Conservation (phyloP, 768 basidiomycete genomes). For the Lactarius hatsudake region DNA sequence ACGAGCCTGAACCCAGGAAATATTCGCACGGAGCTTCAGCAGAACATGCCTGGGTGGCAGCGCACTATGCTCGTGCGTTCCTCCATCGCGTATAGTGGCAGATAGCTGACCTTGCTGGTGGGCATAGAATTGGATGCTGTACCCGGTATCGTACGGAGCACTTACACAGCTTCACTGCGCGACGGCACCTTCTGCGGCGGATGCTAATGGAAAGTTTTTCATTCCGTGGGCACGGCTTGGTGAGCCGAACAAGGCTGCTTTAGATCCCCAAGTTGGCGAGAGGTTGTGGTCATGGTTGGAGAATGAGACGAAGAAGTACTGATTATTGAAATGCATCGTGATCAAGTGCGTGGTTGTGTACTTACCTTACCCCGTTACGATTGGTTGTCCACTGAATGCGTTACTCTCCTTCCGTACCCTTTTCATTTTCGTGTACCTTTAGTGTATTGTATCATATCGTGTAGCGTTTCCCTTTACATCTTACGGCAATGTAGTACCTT, state of each 20-base stretch:
- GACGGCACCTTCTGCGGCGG: constrained; percentile 39
- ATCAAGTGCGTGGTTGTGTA: too few relatives aligned
- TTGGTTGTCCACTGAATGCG: too few relatives aligned
- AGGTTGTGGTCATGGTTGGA: constrained; percentile 36
- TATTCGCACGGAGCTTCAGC: constrained; percentile 15
- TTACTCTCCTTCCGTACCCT: too few relatives aligned
- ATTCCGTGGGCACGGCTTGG: constrained; percentile 34
- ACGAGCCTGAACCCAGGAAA: constrained; percentile 43
- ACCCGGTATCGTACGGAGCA: constrained; percentile 34
- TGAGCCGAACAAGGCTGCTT: constrained; percentile 17
- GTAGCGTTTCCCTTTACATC: too few relatives aligned
- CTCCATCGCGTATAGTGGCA: background rate
- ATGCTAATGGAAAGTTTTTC: constrained; percentile 39
- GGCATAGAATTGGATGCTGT: background rate
- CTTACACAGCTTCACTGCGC: constrained; percentile 47
- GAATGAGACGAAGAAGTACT: constrained; percentile 26
- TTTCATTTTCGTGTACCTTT: too few relatives aligned
- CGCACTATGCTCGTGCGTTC: background rate
- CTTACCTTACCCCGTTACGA: too few relatives aligned
- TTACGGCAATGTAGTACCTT: too few relatives aligned
- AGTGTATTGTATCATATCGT: too few relatives aligned
- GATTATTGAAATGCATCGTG: background rate
- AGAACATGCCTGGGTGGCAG: constrained; percentile 7
- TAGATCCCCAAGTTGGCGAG: constrained; percentile 31
- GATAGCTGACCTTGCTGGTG: background rate